Evolutionary conservation across 352 stramenopile species (phyloP).

Genomic region (Pythium dissotocum): DNA sequence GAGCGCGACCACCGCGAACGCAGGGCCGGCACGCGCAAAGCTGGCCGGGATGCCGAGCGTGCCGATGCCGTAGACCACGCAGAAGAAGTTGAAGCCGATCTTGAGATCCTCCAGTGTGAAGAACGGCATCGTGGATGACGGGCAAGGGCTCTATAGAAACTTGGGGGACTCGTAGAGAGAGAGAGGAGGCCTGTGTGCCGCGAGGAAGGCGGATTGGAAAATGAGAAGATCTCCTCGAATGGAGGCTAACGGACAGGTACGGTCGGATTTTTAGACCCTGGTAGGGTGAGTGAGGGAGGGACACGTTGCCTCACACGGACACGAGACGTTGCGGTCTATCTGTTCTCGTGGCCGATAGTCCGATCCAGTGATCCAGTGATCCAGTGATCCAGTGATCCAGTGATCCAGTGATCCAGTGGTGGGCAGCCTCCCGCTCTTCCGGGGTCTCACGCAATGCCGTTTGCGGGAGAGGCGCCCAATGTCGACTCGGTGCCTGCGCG

Average conservation of each 20-base stretch:
- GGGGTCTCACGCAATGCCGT: not conserved
- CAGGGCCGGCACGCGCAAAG: slow-evolving; percentile 44
- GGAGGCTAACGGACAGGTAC: too few relatives aligned
- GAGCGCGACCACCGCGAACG: slow-evolving; percentile 39
- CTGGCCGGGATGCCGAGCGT: slow-evolving; percentile 53
- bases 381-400: too few relatives aligned
- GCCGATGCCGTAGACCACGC: slow-evolving; percentile 58
- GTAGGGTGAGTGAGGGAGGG: too few relatives aligned
- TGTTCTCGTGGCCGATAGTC: too few relatives aligned
- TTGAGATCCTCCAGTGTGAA: slow-evolving; percentile 46
- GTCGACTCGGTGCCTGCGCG: not conserved
- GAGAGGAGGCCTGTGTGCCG: not conserved
- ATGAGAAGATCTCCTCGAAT: slow-evolving; percentile 4
- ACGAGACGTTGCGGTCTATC: too few relatives aligned
- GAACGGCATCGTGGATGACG: not conserved
- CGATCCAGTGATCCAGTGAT: too few relatives aligned
- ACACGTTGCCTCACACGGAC: too few relatives aligned
- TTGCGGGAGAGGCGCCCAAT: not conserved
- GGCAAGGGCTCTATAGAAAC: too few relatives aligned
- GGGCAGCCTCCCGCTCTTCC: not conserved
- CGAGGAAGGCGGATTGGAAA: not conserved
- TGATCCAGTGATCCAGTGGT: not conserved
- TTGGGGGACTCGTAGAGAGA: not conserved
- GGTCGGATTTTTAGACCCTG: not conserved
- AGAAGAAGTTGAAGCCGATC: slow-evolving; percentile 54